These are phyloP conservation scores for Leucosporidium creatinivorum DNA, from an alignment of 768 basidiomycete genomes.

Conservation along the genomic window DNA sequence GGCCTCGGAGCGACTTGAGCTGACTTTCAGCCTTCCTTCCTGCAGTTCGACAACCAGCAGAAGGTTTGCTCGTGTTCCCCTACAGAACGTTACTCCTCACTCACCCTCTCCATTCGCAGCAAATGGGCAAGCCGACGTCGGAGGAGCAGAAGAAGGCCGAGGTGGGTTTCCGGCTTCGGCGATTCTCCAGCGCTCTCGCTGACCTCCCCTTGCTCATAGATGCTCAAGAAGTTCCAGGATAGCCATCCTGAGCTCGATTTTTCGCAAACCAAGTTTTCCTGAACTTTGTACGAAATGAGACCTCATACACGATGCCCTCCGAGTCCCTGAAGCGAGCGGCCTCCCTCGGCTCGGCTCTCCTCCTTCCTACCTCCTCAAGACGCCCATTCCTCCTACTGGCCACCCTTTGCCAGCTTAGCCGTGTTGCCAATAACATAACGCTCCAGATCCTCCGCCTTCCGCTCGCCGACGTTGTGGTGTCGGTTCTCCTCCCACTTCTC, in stretches of 20 bases:
- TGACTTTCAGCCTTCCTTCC: background rate
- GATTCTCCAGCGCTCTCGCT: background rate
- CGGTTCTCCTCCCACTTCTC: no score
- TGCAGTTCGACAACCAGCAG: slow-evolving; percentile 46
- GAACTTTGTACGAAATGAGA: no score
- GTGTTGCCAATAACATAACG: no score
- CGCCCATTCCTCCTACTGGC: no score
- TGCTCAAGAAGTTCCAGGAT: slow-evolving; percentile 78
- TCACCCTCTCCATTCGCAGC: slow-evolving; percentile 11
- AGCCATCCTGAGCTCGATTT: slow-evolving; percentile 92
- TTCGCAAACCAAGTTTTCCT: slow-evolving; percentile 48
- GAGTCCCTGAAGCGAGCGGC: no score
- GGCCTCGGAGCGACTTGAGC: slow-evolving; percentile 9
- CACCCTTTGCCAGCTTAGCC: no score
- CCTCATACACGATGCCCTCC: no score
- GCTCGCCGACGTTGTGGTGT: no score
- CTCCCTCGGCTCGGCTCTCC: no score
- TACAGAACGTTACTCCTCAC: background rate
- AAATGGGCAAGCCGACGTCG: slow-evolving; percentile 37
- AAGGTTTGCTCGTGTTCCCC: slow-evolving; percentile 35
- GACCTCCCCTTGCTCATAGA: slow-evolving; percentile 45
- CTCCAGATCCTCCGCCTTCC: no score
- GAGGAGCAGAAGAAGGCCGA: slow-evolving; percentile 37
- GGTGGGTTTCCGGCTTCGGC: slow-evolving; percentile 7
- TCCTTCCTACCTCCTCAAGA: no score